These are phyloP conservation scores for Sarcocystis neurona DNA, from an alignment of 169 alveolate species.

Conservation along the genomic window DNA sequence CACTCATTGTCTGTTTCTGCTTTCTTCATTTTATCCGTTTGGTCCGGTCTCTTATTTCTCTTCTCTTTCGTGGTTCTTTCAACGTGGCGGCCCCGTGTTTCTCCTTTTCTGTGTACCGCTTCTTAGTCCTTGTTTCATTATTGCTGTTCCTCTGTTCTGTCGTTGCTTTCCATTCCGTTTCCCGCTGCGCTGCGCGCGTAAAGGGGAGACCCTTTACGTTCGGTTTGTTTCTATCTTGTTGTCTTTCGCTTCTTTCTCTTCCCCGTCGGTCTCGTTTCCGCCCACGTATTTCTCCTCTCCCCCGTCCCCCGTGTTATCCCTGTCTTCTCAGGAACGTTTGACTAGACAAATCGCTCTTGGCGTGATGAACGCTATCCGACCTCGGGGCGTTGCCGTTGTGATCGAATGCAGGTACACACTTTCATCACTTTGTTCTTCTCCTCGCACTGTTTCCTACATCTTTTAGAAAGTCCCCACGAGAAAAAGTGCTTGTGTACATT, in stretches of 20 bases:
- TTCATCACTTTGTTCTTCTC: neutral
- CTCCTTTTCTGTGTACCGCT: too few relatives aligned
- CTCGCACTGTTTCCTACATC: neutral
- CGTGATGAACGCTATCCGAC: neutral
- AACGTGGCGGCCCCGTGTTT: too few relatives aligned
- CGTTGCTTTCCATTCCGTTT: neutral
- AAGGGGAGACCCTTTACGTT: neutral
- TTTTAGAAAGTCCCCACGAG: neutral
- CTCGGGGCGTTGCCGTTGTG: constrained; percentile 33
- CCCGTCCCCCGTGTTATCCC: neutral
- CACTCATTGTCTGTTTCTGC: too few relatives aligned
- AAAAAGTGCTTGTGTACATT: neutral
- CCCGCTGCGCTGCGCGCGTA: neutral
- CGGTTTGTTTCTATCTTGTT: neutral
- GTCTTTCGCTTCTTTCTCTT: neutral
- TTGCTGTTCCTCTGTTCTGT: neutral
- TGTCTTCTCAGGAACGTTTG: constrained; percentile 27
- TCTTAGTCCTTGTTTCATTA: neutral
- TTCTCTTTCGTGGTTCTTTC: too few relatives aligned
- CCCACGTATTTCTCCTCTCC: neutral
- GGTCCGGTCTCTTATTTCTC: too few relatives aligned
- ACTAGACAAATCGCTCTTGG: constrained; percentile 29
- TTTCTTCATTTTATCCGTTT: too few relatives aligned
- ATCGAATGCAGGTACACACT: constrained; percentile 4
- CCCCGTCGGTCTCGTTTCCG: neutral